Evolutionary conservation across 1,284 basidiomycete species (phyloP), one percentile per base, ranked within the genome.

Genomic region (Salmacisia buchloeana): DNA sequence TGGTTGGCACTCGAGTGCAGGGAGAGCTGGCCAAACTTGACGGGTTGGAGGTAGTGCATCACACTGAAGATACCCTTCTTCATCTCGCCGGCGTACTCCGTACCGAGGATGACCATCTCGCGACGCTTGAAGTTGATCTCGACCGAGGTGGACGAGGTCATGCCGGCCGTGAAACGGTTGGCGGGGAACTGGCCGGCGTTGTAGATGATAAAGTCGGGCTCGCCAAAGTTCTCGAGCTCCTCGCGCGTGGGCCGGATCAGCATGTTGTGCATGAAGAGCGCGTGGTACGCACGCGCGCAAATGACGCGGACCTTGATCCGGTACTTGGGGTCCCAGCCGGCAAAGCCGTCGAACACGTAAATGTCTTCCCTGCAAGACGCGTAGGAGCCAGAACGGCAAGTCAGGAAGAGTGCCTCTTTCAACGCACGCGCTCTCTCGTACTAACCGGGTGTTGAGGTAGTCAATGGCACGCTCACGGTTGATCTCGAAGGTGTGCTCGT

Each of bases 111-210:
- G 80, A 99, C 94, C 94, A 99, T 99, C 83, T 99, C 96, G 90
- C 94, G 97, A 64, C 96, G 91, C 86, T 97, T 97, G 84, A 99
- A 98, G 88, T 99, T 99, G 85, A 99, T 92, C 84, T 97, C 96
- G 63, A 99, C 94, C 23, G 94, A 97, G 31, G 94, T 98, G 52
- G 94, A 91, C 36, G 93, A 97, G 69, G 92, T 96, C 94, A 98
- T 98, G 82, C 94, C 94, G 83, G 97, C 93, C 67, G 96, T 99
- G 87, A 98, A 98, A 63, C 96, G 91, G 83, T 99, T 99, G 75
- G 96, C 96, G 46, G 96, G 96, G 89, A 99, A 98, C 82, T 98
- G 94, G 70, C 96, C 96, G 62, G 96, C 96, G 82, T 98, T 98
- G 87, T 98, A 98, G 83, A 99, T 97, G 84, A 94, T 97, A 81